These are phyloP conservation scores for Solanum sejunctum DNA, from an alignment of 257 asterid genomes.

Conservation along the genomic window DNA sequence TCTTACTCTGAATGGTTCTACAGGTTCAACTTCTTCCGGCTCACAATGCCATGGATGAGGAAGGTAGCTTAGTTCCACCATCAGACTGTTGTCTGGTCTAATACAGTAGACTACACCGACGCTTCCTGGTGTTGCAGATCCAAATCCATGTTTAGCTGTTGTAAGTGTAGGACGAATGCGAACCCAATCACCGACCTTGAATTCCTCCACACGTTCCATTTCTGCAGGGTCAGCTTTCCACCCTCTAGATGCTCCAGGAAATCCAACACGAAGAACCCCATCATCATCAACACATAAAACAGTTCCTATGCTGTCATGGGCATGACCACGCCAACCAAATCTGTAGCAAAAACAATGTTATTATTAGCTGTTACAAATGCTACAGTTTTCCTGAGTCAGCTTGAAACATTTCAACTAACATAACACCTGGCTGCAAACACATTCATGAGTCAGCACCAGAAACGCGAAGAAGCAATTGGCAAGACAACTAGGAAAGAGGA, in stretches of 20 bases:
- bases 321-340: conserved; percentile 97
- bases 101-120: conserved; percentile 80
- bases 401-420: background rate
- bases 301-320: conserved; percentile 89
- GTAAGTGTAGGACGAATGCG: conserved; percentile 92
- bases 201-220: conserved; percentile 99
- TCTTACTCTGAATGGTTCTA: conserved; percentile 90
- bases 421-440: background rate
- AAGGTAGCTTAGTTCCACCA: conserved; percentile 87
- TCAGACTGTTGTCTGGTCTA: conserved; percentile 80
- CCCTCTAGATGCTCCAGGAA: conserved; percentile 99
- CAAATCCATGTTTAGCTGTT: conserved; percentile 91
- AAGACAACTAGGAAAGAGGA: background rate
- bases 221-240: conserved; percentile 99
- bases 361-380: background rate
- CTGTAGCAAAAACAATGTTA: conserved; percentile 28
- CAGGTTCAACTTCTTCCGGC: conserved; percentile 99
- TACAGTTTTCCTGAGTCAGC: background rate
- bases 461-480: background rate
- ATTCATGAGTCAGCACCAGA: background rate
- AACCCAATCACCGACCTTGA: conserved; percentile 97
- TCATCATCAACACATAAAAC: conserved; percentile 98
- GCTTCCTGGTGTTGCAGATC: conserved; percentile 96
- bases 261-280: conserved; percentile 95
- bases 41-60: conserved; percentile 98